phyloP scores from a whole-genome alignment of 768 basidiomycete species.

The Russula virescens region DNA sequence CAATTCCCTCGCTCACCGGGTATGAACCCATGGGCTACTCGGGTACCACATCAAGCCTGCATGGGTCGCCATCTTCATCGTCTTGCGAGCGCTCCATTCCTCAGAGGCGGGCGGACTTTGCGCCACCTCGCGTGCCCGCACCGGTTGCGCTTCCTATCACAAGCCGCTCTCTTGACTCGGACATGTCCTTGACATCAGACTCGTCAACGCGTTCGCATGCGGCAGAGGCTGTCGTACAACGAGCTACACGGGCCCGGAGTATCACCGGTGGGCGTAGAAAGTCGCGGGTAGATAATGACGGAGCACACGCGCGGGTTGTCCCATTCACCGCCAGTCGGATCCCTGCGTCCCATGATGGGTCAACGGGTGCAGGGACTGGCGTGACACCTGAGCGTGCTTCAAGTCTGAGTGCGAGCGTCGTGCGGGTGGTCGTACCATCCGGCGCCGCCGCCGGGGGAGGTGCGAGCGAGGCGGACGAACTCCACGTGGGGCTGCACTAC shows the following conservation, averaged over 20 bases:
- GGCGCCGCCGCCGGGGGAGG: slow-evolving; percentile 4
- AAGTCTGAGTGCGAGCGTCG: slow-evolving; percentile 64
- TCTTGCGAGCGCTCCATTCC: slow-evolving; percentile 63
- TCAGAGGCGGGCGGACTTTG: slow-evolving; percentile 62
- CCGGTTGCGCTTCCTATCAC: slow-evolving; percentile 20
- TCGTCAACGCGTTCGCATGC: slow-evolving; percentile 35
- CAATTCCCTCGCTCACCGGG: slow-evolving; percentile 18
- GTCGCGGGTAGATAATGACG: slow-evolving; percentile 32
- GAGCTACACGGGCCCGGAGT: slow-evolving; percentile 49
- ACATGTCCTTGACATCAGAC: slow-evolving; percentile 29
- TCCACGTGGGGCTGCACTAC: slow-evolving; percentile 64
- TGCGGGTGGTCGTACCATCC: slow-evolving; percentile 28
- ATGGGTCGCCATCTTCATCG: slow-evolving; percentile 57
- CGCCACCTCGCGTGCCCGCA: slow-evolving; percentile 41
- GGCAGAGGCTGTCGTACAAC: slow-evolving; percentile 42
- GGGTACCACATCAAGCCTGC: slow-evolving; percentile 42
- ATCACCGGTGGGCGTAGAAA: slow-evolving; percentile 32
- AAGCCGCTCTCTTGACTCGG: slow-evolving; percentile 25
- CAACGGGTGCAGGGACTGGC: slow-evolving; percentile 17
- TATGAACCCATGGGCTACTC: slow-evolving; percentile 32
- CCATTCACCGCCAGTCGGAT: slow-evolving; percentile 68
- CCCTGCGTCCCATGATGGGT: slow-evolving; percentile 44
- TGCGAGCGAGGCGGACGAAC: slow-evolving; percentile 50
- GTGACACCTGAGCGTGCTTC: slow-evolving; percentile 34
- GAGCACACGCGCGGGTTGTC: slow-evolving; percentile 53